Conservation (phyloP, 1,139 yeast genomes). For the Geotrichum histeridarum region DNA sequence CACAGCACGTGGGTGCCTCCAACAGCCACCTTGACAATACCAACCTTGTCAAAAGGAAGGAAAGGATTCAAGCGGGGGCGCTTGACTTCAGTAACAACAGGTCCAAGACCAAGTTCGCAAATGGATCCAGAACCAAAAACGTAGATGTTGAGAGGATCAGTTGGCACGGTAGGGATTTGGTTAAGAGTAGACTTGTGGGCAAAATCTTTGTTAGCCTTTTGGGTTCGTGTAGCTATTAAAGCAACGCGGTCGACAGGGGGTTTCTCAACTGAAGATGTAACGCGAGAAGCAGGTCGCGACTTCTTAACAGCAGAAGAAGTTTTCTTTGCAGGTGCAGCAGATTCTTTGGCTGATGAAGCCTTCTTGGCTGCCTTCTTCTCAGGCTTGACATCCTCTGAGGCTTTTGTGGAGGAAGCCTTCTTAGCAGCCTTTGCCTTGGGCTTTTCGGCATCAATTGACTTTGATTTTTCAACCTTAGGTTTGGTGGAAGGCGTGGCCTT, state of each 20-base stretch:
- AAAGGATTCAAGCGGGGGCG: slow-evolving; percentile 88
- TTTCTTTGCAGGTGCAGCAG: background rate
- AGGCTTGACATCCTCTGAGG: slow-evolving; percentile 5
- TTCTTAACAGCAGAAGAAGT: background rate
- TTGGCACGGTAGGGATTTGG: slow-evolving; percentile 38
- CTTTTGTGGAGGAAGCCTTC: background rate
- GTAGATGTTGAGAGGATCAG: slow-evolving; percentile 62
- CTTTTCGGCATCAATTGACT: background rate
- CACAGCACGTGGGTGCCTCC: slow-evolving; percentile 96
- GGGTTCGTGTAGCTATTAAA: slow-evolving; percentile 8
- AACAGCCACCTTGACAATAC: slow-evolving; percentile 78
- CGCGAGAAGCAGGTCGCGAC: slow-evolving; percentile 5
- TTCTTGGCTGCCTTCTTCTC: slow-evolving; percentile 10
- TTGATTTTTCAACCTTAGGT: background rate
- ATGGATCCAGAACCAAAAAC: slow-evolving; percentile 96
- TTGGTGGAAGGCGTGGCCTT: slow-evolving; percentile 2
- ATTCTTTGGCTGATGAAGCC: background rate
- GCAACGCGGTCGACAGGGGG: slow-evolving; percentile 14
- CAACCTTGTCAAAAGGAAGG: slow-evolving; percentile 54
- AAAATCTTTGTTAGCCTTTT: slow-evolving; percentile 1
- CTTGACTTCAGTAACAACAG: slow-evolving; percentile 86
- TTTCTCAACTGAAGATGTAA: background rate
- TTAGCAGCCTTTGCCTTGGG: background rate
- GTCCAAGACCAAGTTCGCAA: slow-evolving; percentile 96
- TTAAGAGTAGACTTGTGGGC: slow-evolving; percentile 12